Base-by-base conservation (phyloP, 2,329 filamentous ascomycete species). In the Dothideomycetes sp. region DNA sequence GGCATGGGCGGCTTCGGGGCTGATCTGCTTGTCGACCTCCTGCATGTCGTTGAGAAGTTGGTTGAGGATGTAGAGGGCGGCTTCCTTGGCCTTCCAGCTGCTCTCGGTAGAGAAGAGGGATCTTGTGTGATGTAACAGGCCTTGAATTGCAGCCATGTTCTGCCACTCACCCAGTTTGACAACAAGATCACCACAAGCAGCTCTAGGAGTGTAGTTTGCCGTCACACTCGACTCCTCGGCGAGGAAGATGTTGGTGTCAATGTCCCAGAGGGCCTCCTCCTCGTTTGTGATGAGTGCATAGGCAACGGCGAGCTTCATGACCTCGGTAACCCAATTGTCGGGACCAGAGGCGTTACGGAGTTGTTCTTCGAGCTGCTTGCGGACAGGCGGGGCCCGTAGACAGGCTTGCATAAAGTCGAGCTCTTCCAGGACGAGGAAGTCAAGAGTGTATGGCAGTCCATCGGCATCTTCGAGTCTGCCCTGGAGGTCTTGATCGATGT, bases 111-210 rank as follows among this genome's bases (percentile, higher is more conserved):
- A 68, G 56, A 93, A 94, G 1, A 93, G 68, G 5, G 72, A 69
- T 56, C 83, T 81, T 24, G 84, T 84, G 60, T 87, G 82, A 10
- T 75, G 73, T 43, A 88, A 77, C 31, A 95, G 70, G 5, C 82
- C 85, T 52, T 93, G 83, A 10, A 93, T 69, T 1, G 85, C 80
- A 38, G 76, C 77, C 39, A 76, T 70, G 49, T 79, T 77, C 39
- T 94, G 73, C 88, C 87, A 94, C 59, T 95, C 88, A 35, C 84
- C 85, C 43, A 94, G 70, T 64, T 94, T 95, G 62, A 94, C 87
- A 19, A 94, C 73, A 36, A 98, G 68, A 57, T 96, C 91, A 36
- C 87, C 88, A 47, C 86, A 91, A 31, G 89, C 91, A 14, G 86
- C 94, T 49, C 91, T 79, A 11, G 91, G 84, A 0, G 91, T 95